These are phyloP conservation scores for Diversispora eburnea DNA, from an alignment of 192 early-diverging fungal genomes.

Conservation along the genomic window DNA sequence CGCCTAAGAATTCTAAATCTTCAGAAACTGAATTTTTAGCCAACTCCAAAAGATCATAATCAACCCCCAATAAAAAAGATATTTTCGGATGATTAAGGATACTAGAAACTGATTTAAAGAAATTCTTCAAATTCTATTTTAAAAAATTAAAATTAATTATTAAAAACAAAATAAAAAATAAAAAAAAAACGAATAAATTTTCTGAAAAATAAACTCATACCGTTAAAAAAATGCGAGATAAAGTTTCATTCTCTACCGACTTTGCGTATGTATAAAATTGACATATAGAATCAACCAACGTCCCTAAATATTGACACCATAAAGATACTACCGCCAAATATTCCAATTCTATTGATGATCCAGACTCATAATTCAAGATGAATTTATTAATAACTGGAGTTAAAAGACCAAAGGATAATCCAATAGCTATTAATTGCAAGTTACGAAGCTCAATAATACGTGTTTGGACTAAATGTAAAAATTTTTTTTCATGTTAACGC, in stretches of 20 bases:
- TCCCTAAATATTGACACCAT: conserved; percentile 23
- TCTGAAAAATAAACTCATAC: too few species aligned
- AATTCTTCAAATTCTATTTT: conserved; percentile 18
- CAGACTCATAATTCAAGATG: not conserved
- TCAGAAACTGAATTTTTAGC: conserved; percentile 33
- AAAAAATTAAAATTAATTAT: not conserved
- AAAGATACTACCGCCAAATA: conserved; percentile 1
- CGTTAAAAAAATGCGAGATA: conserved; percentile 9
- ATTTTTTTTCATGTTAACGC: not conserved
- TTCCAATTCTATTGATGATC: not conserved
- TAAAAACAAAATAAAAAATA: not conserved
- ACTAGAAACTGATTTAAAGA: conserved; percentile 8
- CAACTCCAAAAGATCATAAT: conserved; percentile 7
- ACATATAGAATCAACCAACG: conserved; percentile 1
- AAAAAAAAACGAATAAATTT: not conserved
- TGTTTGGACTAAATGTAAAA: not conserved
- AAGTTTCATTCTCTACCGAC: not conserved
- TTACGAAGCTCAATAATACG: conserved; percentile 4
- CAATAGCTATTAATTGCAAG: not conserved
- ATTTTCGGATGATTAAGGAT: not conserved
- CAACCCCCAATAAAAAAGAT: not conserved
- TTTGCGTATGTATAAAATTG: conserved; percentile 16
- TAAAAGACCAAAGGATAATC: conserved; percentile 15
- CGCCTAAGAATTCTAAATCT: conserved; percentile 37
- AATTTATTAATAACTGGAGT: conserved; percentile 8